These are phyloP conservation scores for Cryptococcus depauperatus DNA, from an alignment of 1,284 basidiomycete genomes.

Conservation along the genomic window DNA sequence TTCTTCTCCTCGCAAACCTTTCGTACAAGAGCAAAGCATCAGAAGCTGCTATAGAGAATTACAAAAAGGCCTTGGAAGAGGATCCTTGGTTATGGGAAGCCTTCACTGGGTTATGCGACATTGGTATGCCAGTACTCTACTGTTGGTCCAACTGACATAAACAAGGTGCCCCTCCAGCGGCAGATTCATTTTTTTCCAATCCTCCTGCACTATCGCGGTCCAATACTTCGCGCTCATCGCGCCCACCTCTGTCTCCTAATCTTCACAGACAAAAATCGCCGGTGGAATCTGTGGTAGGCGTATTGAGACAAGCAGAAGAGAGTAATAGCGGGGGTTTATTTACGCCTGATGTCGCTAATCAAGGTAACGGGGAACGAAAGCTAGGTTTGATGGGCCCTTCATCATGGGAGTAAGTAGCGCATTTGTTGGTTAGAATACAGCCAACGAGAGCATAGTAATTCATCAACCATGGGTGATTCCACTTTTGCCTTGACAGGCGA, in stretches of 20 bases:
- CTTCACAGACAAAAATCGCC: conserved; percentile 10
- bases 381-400: conserved; percentile 31
- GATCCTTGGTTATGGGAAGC: conserved; percentile 90
- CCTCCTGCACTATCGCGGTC: conserved; percentile 19
- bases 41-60: conserved; percentile 63
- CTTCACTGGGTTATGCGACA: conserved; percentile 74
- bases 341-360: conserved; percentile 53
- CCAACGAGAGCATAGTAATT: conserved; percentile 19
- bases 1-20: conserved; percentile 31
- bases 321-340: conserved; percentile 64
- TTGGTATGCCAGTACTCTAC: conserved; percentile 53
- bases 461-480: conserved; percentile 28
- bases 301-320: conserved; percentile 40
- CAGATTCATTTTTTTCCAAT: conserved; percentile 26
- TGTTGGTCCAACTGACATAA: neutral
- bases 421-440: neutral
- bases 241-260: conserved; percentile 49
- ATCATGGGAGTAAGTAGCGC: conserved; percentile 35
- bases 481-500: conserved; percentile 30
- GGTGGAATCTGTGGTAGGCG: neutral
- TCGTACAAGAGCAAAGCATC: conserved; percentile 48
- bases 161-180: conserved; percentile 23
- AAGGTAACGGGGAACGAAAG: conserved; percentile 3
- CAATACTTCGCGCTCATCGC: conserved; percentile 26
- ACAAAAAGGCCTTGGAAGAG: conserved; percentile 60